Percentiles rank a stretch among this genome's conserved stretches.
Evolutionary conservation across 371 early-diverging fungal genomes (phyloP).

Genomic region (Lichtheimia corymbifera): DNA sequence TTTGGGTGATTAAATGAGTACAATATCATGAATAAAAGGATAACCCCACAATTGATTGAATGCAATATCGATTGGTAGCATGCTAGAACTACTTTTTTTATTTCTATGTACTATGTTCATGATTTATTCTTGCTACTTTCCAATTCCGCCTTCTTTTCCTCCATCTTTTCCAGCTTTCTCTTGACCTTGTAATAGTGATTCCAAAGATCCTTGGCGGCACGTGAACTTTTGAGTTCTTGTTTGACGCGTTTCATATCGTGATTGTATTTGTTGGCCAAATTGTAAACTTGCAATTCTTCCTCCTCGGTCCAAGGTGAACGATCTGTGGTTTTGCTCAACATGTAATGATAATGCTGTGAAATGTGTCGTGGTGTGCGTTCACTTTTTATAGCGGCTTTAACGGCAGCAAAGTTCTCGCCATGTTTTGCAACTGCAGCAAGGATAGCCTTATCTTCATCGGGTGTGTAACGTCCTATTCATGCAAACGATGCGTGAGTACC

Average conservation of each 20-base stretch:
- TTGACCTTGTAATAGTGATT: constrained; percentile 22
- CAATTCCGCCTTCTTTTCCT: background rate
- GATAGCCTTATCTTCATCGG: constrained; percentile 31
- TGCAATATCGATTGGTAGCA: no score
- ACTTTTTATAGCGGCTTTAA: constrained; percentile 27
- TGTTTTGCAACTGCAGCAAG: constrained; percentile 28
- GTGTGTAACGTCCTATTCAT: constrained; percentile 32
- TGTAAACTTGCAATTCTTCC: constrained; percentile 23
- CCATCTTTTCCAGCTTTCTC: background rate
- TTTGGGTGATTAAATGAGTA: no score
- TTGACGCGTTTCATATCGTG: constrained; percentile 30
- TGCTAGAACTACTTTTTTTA: no score
- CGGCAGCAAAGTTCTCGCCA: constrained; percentile 34
- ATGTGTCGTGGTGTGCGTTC: constrained; percentile 42
- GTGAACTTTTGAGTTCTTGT: constrained; percentile 14
- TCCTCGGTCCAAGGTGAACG: constrained; percentile 39
- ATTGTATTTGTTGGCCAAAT: constrained; percentile 7
- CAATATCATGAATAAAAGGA: no score
- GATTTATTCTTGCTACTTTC: no score
- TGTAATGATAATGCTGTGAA: constrained; percentile 39
- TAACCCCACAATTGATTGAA: no score
- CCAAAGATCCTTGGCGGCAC: constrained; percentile 47
- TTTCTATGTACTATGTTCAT: no score
- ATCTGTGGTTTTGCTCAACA: constrained; percentile 31
- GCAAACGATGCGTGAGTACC: no score